Percentiles rank a stretch among this genome's conserved stretches.
Conservation (phyloP, 176 grass and related monocot species). For the Secale cereale region DNA sequence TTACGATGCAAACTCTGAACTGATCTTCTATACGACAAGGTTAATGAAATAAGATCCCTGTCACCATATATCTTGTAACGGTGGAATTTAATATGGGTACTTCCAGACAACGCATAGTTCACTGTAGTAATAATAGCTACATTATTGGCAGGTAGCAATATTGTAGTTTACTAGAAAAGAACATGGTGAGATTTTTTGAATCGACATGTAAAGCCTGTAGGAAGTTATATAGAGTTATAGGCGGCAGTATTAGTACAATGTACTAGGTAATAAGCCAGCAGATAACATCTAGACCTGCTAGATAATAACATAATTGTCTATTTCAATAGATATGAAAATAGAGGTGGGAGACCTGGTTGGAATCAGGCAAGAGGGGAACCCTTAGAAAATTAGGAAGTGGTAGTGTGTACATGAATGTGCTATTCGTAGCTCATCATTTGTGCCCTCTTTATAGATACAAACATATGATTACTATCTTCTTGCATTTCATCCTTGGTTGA, state of each 20-base stretch:
- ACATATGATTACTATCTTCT: no score
- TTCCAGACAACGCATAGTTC: neutral
- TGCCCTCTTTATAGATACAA: no score
- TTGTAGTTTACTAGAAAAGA: neutral
- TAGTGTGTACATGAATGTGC: no score
- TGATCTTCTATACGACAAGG: neutral
- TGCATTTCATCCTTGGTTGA: no score
- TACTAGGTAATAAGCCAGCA: neutral
- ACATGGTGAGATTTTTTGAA: neutral
- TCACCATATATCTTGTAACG: neutral
- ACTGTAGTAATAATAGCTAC: no score
- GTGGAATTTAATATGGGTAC: conserved; percentile 4
- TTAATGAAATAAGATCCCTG: neutral
- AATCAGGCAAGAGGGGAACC: no score
- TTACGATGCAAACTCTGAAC: neutral
- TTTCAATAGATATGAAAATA: no score
- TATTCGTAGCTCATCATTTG: no score
- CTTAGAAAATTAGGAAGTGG: no score
- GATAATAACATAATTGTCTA: neutral
- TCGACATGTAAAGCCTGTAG: neutral
- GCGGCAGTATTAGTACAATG: neutral
- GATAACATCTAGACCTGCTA: neutral
- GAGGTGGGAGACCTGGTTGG: no score
- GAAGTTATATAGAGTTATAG: neutral
- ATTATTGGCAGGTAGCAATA: neutral